These are phyloP conservation scores for Coniochaeta pulveracea DNA, from an alignment of 2,329 filamentous ascomycete genomes.

Conservation along the genomic window DNA sequence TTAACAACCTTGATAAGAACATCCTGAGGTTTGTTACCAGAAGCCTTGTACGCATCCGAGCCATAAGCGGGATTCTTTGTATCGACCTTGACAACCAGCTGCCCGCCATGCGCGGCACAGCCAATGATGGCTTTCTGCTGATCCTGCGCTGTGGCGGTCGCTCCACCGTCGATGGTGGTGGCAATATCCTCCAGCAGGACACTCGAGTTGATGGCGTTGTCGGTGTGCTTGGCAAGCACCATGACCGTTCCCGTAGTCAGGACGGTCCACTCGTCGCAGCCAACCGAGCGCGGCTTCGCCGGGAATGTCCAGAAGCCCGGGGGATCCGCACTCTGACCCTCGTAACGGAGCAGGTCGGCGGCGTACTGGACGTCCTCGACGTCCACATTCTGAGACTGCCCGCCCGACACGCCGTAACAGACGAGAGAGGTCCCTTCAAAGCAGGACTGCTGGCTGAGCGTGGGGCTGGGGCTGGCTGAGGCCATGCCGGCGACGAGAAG, in stretches of 20 bases:
- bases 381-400: neutral
- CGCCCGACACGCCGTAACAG: neutral
- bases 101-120: conserved; percentile 8
- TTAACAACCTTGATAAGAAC: conserved; percentile 17
- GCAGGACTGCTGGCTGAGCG: too few relatives aligned
- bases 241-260: conserved; percentile 8
- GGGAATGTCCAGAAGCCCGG: neutral
- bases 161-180: conserved; percentile 8
- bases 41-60: conserved; percentile 10
- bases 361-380: neutral
- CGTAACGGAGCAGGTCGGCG: neutral
- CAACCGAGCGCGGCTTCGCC: conserved; percentile 8
- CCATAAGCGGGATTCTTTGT: conserved; percentile 7
- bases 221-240: conserved; percentile 15
- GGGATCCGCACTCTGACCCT: neutral
- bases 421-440: too few relatives aligned
- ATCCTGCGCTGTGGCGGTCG: neutral
- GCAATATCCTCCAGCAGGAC: conserved; percentile 8
- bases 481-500: too few relatives aligned
- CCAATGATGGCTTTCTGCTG: neutral
- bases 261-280: conserved; percentile 14
- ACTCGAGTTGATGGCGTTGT: conserved; percentile 8
- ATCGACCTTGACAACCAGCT: conserved; percentile 9
- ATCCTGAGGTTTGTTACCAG: conserved; percentile 10
- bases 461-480: too few relatives aligned